Evolutionary conservation across 2,329 filamentous ascomycete genomes (phyloP), one percentile per base, ranked within the genome.

Genomic region (Aschersonia sp.): DNA sequence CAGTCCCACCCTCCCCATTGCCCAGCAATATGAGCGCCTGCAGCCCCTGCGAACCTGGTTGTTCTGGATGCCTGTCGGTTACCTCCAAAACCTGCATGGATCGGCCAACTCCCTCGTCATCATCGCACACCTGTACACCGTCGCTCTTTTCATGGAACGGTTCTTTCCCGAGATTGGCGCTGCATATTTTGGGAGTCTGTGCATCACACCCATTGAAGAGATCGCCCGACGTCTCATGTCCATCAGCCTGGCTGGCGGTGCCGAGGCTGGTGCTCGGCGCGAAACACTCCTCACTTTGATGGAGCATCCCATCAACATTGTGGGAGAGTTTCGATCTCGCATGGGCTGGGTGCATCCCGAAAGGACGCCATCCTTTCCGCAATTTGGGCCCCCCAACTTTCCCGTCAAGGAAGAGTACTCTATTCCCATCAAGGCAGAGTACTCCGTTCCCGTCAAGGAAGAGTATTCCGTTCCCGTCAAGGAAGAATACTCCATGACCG

Each of bases 131-230:
- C 88, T 95, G 63, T 97, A 95, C 67, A 89, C 87, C 0, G 80
- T 89, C 20, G 89, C 88, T 3, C 73, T 97, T 51, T 79, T 88
- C 40, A 78, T 97, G 66, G 89, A 96, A 66, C 86, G 88, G 12
- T 75, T 96, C 51, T 96, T 94, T 62, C 89, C 89, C 3, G 88
- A 94, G 61, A 84, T 96, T 55, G 89, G 89, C 44, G 84, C 88
- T 28, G 84, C 88, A 45, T 95, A 96, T 64, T 89, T 91, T 56
- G 85, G 85, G 45, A 84, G 82, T 55, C 73, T 95, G 54, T 83
- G 86, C 12, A 76, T 94, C 44, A 73, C 75, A 2, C 88, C 89
- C 0, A 80, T 97, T 32, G 88, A 95, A 63, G 84, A 92, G 60
- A 95, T 96, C 57, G 81, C 88, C 44, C 77, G 79, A 45, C 79